Conservation (phyloP, 495 filamentous ascomycete species). For the Extremus antarcticus region DNA sequence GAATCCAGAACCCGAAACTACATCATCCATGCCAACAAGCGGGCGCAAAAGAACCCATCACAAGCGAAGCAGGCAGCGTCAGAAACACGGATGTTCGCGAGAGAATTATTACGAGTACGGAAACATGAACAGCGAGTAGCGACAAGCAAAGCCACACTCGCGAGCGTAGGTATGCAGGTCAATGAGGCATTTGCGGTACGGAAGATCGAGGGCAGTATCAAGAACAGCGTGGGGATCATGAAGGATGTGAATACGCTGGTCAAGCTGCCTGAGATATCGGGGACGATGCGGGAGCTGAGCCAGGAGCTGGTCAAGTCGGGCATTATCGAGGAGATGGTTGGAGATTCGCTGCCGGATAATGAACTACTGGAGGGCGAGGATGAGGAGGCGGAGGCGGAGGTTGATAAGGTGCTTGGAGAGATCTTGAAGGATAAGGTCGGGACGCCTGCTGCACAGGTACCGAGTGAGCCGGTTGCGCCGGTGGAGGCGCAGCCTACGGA, state of each 20-base stretch:
- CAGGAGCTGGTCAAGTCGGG: constrained; percentile 85
- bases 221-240: constrained; percentile 84
- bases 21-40: constrained; percentile 67
- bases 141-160: constrained; percentile 83
- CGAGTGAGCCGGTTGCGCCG: constrained; percentile 27
- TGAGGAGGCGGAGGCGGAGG: constrained; percentile 79
- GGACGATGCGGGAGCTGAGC: constrained; percentile 82
- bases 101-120: constrained; percentile 74
- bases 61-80: constrained; percentile 62
- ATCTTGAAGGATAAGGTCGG: constrained; percentile 67
- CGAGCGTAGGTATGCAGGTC: constrained; percentile 95
- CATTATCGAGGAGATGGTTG: constrained; percentile 96
- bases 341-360: constrained; percentile 67
- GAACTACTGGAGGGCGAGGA: constrained; percentile 66
- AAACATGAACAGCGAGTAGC: constrained; percentile 60
- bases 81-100: constrained; percentile 77
- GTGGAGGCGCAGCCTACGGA: constrained; percentile 47
- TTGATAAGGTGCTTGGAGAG: constrained; percentile 86
- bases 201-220: constrained; percentile 90
- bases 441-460: constrained; percentile 45
- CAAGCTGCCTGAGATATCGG: constrained; percentile 71
- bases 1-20: constrained; percentile 78
- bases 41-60: constrained; percentile 64
- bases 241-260: constrained; percentile 87
- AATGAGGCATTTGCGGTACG: constrained; percentile 90